A percentile compares a stretch with the other conserved stretches of the same genome.
Evolutionary conservation across 257 asterid genomes (phyloP).

Genomic region (Schizonepeta tenuifolia): DNA sequence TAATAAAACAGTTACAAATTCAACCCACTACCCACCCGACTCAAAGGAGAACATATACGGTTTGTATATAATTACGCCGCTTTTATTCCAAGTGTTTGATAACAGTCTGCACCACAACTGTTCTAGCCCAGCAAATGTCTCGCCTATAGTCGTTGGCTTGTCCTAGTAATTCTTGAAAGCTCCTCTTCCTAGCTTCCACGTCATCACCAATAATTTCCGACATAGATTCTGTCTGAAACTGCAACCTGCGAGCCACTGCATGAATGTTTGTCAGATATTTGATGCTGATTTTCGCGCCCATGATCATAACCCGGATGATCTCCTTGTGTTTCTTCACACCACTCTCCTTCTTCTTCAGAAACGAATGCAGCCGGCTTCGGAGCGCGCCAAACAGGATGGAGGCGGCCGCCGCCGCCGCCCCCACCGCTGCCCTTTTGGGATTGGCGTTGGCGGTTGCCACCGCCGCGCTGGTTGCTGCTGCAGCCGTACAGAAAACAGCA

Average conservation of each 20-base stretch:
- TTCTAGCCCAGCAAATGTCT: not conserved
- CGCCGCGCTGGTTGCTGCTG: no score
- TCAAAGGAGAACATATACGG: no score
- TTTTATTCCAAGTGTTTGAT: no score
- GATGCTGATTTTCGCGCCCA: not conserved
- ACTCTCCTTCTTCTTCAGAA: not conserved
- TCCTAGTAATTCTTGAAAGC: not conserved
- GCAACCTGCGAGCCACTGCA: not conserved
- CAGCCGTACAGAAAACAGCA: no score
- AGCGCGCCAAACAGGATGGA: not conserved
- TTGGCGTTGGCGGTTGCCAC: no score
- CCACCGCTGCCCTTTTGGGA: not conserved
- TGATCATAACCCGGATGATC: not conserved
- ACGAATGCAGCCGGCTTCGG: not conserved
- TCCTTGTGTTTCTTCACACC: not conserved
- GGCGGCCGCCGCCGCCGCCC: not conserved
- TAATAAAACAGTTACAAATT: no score
- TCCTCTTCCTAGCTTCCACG: not conserved
- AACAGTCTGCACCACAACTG: not conserved
- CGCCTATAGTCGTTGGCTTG: not conserved
- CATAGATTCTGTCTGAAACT: not conserved
- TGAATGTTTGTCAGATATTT: not conserved
- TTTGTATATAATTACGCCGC: no score
- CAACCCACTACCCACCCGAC: no score
- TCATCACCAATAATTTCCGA: not conserved